These are phyloP conservation scores for Gilbertella persicaria DNA, from an alignment of 371 early-diverging fungal species.

Conservation along the genomic window DNA sequence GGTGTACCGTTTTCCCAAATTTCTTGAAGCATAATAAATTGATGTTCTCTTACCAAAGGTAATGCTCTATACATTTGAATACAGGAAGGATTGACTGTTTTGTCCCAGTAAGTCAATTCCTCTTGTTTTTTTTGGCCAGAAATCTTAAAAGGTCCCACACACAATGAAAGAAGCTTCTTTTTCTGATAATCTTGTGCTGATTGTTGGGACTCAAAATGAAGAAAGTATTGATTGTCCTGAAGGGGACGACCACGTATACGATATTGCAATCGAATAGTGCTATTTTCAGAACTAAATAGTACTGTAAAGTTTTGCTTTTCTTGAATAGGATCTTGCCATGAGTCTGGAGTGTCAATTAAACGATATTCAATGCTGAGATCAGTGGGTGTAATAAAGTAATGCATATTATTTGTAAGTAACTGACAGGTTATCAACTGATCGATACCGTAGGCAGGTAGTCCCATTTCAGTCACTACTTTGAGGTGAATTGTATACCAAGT, in stretches of 20 bases:
- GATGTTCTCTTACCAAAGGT: background rate
- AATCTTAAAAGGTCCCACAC: background rate
- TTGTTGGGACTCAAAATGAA: background rate
- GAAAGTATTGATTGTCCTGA: background rate
- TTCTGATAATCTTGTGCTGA: too few species aligned
- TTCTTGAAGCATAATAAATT: constrained; percentile 39
- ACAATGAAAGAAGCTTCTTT: background rate
- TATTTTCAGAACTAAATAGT: background rate
- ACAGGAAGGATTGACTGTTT: background rate
- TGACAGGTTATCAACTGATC: background rate
- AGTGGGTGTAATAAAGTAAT: background rate
- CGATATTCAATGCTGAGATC: background rate
- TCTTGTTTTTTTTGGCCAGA: background rate
- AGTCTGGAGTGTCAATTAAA: background rate
- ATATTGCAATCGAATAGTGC: background rate
- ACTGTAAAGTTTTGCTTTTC: background rate
- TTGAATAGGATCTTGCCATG: background rate
- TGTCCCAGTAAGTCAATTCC: background rate
- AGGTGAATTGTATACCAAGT: constrained; percentile 20
- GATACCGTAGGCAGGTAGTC: background rate
- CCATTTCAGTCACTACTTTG: constrained; percentile 20
- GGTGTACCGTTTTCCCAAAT: constrained; percentile 47
- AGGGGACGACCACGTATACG: background rate
- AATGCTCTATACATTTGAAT: constrained; percentile 1
- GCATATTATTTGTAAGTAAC: background rate